Percentiles rank a stretch among this genome's conserved stretches.
Conservation (phyloP, 164 flowering plant genomes). For the Malania oleifera region DNA sequence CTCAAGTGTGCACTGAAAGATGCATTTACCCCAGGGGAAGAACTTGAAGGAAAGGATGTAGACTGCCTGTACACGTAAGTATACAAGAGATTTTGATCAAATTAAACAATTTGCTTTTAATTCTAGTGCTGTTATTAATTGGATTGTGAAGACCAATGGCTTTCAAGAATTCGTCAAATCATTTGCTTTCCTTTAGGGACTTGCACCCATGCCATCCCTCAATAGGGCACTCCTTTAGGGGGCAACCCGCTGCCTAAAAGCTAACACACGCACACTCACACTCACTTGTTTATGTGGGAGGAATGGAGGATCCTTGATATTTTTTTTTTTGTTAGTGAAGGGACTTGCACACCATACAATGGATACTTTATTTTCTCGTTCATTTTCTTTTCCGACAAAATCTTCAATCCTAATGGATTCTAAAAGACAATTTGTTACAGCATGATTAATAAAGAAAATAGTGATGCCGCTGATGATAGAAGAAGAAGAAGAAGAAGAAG, state of each 20-base stretch:
- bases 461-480: too few species aligned
- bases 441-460: too few species aligned
- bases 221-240: not conserved
- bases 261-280: too few species aligned
- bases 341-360: too few species aligned
- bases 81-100: not conserved
- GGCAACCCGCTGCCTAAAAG: not conserved
- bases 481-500: too few species aligned
- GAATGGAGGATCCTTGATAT: not conserved
- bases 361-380: too few species aligned
- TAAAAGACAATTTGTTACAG: too few species aligned
- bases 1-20: slow-evolving; percentile 48
- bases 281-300: not conserved
- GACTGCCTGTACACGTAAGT: slow-evolving; percentile 84
- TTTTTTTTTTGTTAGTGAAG: too few species aligned
- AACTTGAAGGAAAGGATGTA: slow-evolving; percentile 67
- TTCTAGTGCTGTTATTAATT: not conserved
- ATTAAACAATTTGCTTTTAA: not conserved
- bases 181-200: too few species aligned
- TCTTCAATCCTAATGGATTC: too few species aligned
- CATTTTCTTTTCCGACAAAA: too few species aligned
- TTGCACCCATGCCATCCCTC: too few species aligned
- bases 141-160: not conserved
- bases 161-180: not conserved
- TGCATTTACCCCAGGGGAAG: slow-evolving; percentile 92